Conservation (phyloP, 179 eudicot genomes). For the Corrigiola litoralis region DNA sequence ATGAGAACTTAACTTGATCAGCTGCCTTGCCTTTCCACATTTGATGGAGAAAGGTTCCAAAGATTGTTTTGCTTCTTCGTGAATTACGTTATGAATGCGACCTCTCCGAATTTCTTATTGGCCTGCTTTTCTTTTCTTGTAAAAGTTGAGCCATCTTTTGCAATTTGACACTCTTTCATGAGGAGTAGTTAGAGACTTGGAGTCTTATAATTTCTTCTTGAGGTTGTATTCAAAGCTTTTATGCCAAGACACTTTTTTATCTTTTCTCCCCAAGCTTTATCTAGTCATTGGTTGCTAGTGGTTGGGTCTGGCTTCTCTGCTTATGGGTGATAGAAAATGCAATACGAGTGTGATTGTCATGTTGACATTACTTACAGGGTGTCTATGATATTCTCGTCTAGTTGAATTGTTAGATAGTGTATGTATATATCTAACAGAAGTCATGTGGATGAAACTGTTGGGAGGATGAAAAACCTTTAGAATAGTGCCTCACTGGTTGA, state of each 20-base stretch:
- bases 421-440: no score
- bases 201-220: not conserved
- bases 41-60: not conserved
- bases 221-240: not conserved
- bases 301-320: no score
- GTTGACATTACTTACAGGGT: no score
- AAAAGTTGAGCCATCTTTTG: not conserved
- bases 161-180: not conserved
- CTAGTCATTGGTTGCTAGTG: no score
- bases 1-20: not conserved
- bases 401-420: no score
- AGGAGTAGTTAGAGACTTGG: not conserved
- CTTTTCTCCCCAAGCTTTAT: no score
- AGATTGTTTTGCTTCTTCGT: not conserved
- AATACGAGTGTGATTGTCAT: no score
- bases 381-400: no score
- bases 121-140: conserved; percentile 8
- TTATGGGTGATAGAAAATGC: no score
- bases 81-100: not conserved
- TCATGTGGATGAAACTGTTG: no score
- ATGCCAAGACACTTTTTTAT: not conserved
- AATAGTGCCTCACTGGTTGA: no score
- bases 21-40: conserved; percentile 1
- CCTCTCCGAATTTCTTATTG: not conserved
- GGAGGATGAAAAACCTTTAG: no score